A percentile compares a stretch with the other conserved stretches of the same genome.
phyloP scores from a whole-genome alignment of 768 basidiomycete species.

The Pisolithus sp. region DNA sequence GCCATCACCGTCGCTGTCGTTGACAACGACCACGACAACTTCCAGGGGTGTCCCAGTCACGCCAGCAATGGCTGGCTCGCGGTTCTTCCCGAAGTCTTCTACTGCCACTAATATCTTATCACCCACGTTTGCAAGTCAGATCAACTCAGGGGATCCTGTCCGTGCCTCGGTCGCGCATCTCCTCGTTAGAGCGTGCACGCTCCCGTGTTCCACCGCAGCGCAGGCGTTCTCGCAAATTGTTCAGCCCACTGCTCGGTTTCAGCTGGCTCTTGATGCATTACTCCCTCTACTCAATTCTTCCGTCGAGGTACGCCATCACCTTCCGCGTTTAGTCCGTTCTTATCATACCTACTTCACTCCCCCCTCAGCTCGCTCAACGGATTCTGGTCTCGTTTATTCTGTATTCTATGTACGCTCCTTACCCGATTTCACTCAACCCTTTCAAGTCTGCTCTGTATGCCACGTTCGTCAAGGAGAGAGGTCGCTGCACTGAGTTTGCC shows the following conservation, averaged over 20 bases:
- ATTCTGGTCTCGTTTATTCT: conserved; percentile 77
- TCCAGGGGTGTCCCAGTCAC: conserved; percentile 25
- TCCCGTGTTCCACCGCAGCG: conserved; percentile 73
- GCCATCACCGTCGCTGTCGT: conserved; percentile 13
- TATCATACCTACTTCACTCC: conserved; percentile 9
- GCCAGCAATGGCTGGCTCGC: conserved; percentile 24
- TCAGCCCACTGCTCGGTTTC: conserved; percentile 70
- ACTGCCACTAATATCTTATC: conserved; percentile 31
- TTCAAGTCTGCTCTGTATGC: conserved; percentile 69
- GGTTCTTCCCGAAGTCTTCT: conserved; percentile 26
- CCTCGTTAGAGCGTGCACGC: conserved; percentile 55
- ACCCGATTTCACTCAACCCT: conserved; percentile 75
- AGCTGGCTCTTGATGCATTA: conserved; percentile 77
- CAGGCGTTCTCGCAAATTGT: conserved; percentile 72
- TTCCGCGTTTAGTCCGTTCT: conserved; percentile 9
- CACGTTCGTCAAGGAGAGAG: conserved; percentile 64
- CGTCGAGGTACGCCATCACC: conserved; percentile 43
- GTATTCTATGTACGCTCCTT: conserved; percentile 73
- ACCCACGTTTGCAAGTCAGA: conserved; percentile 25
- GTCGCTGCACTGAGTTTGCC: conserved; percentile 49
- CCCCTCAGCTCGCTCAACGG: conserved; percentile 55
- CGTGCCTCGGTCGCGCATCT: conserved; percentile 63
- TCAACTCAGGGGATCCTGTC: conserved; percentile 36
- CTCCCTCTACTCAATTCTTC: conserved; percentile 60
- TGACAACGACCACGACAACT: conserved; percentile 9